Conservation (phyloP, 176 grass and related monocot genomes). For the Avena atlantica region DNA sequence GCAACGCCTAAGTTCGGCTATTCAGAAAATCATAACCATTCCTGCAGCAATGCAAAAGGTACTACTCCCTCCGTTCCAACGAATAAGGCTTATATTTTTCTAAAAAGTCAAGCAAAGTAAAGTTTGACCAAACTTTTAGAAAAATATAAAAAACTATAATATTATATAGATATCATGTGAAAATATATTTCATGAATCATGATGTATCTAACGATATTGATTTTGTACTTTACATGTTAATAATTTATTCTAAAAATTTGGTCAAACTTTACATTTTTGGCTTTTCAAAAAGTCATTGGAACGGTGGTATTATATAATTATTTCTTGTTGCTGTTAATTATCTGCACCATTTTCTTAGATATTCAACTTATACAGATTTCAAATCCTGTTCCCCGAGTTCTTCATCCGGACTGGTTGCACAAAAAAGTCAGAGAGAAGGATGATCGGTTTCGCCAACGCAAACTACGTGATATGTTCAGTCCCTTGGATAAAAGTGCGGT, state of each 20-base stretch:
- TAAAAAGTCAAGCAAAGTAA: no score
- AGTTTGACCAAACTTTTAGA: no score
- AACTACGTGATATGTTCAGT: conserved; percentile 85
- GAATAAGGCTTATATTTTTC: no score
- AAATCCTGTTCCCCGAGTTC: conserved; percentile 96
- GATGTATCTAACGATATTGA: no score
- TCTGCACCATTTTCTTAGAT: conserved; percentile 38
- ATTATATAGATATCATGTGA: no score
- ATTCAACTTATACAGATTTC: conserved; percentile 63
- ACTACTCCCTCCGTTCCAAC: not conserved
- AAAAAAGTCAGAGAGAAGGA: conserved; percentile 98
- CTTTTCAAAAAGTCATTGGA: no score
- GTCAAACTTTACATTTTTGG: no score
- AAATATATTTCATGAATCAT: no score
- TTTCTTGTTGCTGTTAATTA: conserved; percentile 39
- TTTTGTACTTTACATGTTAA: no score
- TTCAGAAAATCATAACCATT: conserved; percentile 99
- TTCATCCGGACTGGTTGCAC: conserved; percentile 97
- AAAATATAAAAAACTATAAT: no score
- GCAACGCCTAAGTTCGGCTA: conserved; percentile 81
- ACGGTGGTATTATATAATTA: conserved; percentile 42
- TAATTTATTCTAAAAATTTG: no score
- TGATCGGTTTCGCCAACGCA: conserved; percentile 90
- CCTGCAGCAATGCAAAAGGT: conserved; percentile 99
- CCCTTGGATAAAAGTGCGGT: conserved; percentile 56